A percentile compares a stretch with the other conserved stretches of the same genome.
phyloP scores from a whole-genome alignment of 495 filamentous ascomycete species.

The Xylaria nigripes region DNA sequence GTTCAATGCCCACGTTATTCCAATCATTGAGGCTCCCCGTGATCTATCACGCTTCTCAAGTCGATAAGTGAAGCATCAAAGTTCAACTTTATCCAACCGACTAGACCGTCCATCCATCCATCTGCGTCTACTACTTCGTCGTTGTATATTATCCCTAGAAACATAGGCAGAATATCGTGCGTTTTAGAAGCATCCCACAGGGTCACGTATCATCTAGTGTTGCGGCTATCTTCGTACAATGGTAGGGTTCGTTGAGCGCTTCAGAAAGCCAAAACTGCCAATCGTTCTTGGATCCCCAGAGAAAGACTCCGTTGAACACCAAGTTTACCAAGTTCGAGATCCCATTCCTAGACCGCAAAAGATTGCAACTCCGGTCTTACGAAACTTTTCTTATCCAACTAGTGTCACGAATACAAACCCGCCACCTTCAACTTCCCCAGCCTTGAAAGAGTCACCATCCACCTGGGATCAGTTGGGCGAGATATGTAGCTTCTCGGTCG shows the following conservation, averaged over 20 bases:
- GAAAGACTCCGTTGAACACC: constrained; percentile 7
- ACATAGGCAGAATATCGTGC: background rate
- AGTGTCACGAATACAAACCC: constrained; percentile 10
- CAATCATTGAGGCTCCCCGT: background rate
- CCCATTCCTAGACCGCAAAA: constrained; percentile 1
- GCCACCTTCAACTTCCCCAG: constrained; percentile 2
- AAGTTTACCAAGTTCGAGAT: background rate
- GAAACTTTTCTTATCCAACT: constrained; percentile 27
- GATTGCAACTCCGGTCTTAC: constrained; percentile 15
- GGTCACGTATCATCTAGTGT: background rate
- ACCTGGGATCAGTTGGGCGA: constrained; percentile 24
- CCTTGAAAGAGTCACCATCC: constrained; percentile 6
- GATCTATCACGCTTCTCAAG: background rate
- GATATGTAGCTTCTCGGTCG: constrained; percentile 22
- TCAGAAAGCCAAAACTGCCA: constrained; percentile 22
- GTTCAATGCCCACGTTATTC: background rate
- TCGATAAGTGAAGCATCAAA: background rate
- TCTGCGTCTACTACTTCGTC: background rate
- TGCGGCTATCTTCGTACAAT: constrained; percentile 13
- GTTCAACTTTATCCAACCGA: background rate
- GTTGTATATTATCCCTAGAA: background rate
- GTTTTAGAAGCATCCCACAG: background rate
- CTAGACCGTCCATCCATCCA: background rate
- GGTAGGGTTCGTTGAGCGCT: constrained; percentile 23
- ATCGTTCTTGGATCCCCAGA: constrained; percentile 10